phyloP scores from a whole-genome alignment of 768 basidiomycete species.

The Termitomyces sp. region DNA sequence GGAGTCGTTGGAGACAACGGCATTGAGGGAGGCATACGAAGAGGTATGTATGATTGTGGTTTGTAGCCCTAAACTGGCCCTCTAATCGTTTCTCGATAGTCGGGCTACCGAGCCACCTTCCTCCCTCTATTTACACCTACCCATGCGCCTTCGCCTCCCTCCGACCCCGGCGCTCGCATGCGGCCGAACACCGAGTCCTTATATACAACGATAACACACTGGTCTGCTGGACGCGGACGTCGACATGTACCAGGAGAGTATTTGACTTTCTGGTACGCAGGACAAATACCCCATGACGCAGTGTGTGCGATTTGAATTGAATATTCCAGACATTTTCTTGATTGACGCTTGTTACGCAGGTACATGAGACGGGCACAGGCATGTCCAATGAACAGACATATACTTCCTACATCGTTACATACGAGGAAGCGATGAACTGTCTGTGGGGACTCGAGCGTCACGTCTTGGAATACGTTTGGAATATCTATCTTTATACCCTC shows the following conservation, averaged over 20 bases:
- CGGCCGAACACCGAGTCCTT: constrained; percentile 12
- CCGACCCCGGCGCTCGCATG: not conserved
- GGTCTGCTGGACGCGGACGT: constrained; percentile 5
- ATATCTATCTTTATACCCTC: constrained; percentile 23
- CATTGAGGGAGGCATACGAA: constrained; percentile 61
- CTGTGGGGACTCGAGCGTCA: constrained; percentile 24
- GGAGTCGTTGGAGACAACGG: constrained; percentile 54
- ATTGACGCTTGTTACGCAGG: constrained; percentile 20
- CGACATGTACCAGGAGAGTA: constrained; percentile 12
- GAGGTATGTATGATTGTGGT: constrained; percentile 33
- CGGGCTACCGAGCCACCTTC: constrained; percentile 12
- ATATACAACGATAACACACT: constrained; percentile 9
- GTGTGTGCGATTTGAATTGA: constrained; percentile 25
- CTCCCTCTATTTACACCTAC: constrained; percentile 11
- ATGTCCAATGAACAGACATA: constrained; percentile 55
- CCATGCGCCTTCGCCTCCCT: constrained; percentile 13
- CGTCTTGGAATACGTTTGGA: constrained; percentile 35
- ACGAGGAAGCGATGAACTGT: constrained; percentile 34
- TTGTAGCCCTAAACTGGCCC: not conserved
- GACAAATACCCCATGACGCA: constrained; percentile 29
- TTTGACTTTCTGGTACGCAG: constrained; percentile 16
- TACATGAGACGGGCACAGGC: constrained; percentile 41
- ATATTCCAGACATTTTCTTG: not conserved
- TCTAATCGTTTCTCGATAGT: not conserved
- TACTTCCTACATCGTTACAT: constrained; percentile 32